These are phyloP conservation scores for Porphyrellus cyaneotinctus DNA, from an alignment of 768 basidiomycete species.

Conservation along the genomic window DNA sequence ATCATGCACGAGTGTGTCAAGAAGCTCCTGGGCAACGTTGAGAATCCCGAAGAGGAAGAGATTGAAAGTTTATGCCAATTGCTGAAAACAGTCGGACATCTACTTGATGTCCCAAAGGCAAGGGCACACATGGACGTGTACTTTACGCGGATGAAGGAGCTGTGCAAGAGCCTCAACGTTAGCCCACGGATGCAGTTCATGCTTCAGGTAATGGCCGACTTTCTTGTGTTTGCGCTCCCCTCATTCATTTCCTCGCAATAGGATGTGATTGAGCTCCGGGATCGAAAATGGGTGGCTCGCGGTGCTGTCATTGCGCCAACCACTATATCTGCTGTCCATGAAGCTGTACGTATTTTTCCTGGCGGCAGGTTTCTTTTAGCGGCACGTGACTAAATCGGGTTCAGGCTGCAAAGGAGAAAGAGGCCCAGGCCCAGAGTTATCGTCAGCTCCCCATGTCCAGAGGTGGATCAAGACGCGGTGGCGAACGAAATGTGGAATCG, in stretches of 20 bases:
- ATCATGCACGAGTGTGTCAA: slow-evolving; percentile 99
- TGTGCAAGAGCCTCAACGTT: slow-evolving; percentile 70
- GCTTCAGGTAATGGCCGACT: slow-evolving; percentile 69
- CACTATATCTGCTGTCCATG: slow-evolving; percentile 86
- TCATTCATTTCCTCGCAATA: slow-evolving; percentile 29
- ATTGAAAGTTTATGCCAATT: slow-evolving; percentile 95
- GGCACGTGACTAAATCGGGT: slow-evolving; percentile 4
- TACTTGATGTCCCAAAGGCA: slow-evolving; percentile 78
- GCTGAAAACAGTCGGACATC: slow-evolving; percentile 79
- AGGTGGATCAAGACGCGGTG: slow-evolving; percentile 85
- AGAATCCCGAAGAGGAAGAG: slow-evolving; percentile 96
- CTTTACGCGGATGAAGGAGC: slow-evolving; percentile 85
- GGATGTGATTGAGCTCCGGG: slow-evolving; percentile 90
- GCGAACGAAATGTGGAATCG: slow-evolving; percentile 57
- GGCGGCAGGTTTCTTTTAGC: not conserved
- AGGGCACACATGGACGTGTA: slow-evolving; percentile 88
- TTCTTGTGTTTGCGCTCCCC: not conserved
- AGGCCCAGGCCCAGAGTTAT: slow-evolving; percentile 53
- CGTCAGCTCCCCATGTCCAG: slow-evolving; percentile 79
- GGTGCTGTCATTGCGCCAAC: slow-evolving; percentile 72
- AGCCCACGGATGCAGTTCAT: slow-evolving; percentile 91
- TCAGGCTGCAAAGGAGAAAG: slow-evolving; percentile 82
- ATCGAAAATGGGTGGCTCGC: slow-evolving; percentile 75
- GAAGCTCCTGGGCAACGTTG: slow-evolving; percentile 89
- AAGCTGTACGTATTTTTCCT: slow-evolving; percentile 53